Evolutionary conservation across 2,329 filamentous ascomycete species (phyloP).

Genomic region (Sporothrix brasiliensis): DNA sequence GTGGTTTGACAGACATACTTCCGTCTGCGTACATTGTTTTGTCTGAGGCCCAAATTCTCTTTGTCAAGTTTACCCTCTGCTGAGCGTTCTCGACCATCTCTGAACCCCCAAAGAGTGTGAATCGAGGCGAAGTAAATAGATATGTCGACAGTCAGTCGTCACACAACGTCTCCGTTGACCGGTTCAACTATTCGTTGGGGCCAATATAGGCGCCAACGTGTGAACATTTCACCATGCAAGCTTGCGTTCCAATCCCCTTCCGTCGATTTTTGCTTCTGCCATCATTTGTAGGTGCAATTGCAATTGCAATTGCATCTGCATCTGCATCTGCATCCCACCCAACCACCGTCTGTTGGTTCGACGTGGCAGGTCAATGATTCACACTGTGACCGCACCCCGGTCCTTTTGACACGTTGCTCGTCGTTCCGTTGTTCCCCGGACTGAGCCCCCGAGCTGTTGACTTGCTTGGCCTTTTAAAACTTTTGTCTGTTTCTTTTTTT

Average conservation of each 20-base stretch:
- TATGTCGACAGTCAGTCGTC: not conserved
- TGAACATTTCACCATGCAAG: conserved; percentile 11
- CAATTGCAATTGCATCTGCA: too few relatives aligned
- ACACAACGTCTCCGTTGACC: not conserved
- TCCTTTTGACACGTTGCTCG: not conserved
- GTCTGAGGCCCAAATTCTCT: too few relatives aligned
- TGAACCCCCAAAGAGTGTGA: not conserved
- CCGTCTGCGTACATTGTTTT: too few relatives aligned
- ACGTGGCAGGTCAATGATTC: not conserved
- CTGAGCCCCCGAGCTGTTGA: not conserved
- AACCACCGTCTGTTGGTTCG: conserved; percentile 7
- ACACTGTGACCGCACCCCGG: not conserved
- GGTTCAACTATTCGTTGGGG: not conserved
- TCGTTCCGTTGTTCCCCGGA: conserved; percentile 8
- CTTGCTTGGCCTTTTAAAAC: not conserved
- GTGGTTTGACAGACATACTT: not conserved
- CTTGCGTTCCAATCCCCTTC: not conserved
- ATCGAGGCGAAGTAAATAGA: conserved; percentile 10
- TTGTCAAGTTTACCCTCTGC: not conserved
- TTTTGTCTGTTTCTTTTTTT: too few relatives aligned
- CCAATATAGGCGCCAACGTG: conserved; percentile 5
- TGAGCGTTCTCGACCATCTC: too few relatives aligned
- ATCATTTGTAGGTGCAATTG: not conserved
- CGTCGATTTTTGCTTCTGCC: not conserved
- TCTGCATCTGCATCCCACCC: not conserved